phyloP scores from a whole-genome alignment of 176 grass and related monocot genomes.

The Aegilops bicornis region DNA sequence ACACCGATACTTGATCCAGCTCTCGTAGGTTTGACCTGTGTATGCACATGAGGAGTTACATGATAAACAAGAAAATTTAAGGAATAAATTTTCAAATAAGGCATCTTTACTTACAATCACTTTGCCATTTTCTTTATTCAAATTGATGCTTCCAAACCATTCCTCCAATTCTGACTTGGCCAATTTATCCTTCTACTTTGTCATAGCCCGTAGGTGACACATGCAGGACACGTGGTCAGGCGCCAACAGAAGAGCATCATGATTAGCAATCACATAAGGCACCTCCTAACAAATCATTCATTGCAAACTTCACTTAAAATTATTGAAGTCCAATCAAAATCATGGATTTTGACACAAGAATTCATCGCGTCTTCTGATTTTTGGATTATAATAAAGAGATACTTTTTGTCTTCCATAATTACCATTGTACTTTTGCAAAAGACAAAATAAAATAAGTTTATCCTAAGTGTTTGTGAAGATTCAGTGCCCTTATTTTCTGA shows the following conservation, averaged over 20 bases:
- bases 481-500: conserved; percentile 5
- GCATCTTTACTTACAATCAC: conserved; percentile 56
- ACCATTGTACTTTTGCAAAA: not conserved
- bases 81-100: conserved; percentile 22
- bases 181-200: conserved; percentile 54
- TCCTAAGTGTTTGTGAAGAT: not conserved
- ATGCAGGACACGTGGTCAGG: not conserved
- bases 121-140: conserved; percentile 82
- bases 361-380: not conserved
- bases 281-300: not conserved
- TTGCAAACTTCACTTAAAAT: not conserved
- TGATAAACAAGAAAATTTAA: conserved; percentile 9
- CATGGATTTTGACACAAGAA: not conserved
- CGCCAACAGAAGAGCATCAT: conserved; percentile 8
- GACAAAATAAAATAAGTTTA: not conserved
- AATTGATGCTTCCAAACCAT: conserved; percentile 58
- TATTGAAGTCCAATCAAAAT: not conserved
- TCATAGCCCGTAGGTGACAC: conserved; percentile 24
- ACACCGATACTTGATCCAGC: conserved; percentile 94
- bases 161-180: conserved; percentile 42
- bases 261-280: conserved; percentile 17
- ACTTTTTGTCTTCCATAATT: not conserved
- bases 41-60: conserved; percentile 24
- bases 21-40: conserved; percentile 80
- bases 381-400: not conserved